Evolutionary conservation across 2,329 filamentous ascomycete genomes (phyloP).

Genomic region (Botrytis medusae): DNA sequence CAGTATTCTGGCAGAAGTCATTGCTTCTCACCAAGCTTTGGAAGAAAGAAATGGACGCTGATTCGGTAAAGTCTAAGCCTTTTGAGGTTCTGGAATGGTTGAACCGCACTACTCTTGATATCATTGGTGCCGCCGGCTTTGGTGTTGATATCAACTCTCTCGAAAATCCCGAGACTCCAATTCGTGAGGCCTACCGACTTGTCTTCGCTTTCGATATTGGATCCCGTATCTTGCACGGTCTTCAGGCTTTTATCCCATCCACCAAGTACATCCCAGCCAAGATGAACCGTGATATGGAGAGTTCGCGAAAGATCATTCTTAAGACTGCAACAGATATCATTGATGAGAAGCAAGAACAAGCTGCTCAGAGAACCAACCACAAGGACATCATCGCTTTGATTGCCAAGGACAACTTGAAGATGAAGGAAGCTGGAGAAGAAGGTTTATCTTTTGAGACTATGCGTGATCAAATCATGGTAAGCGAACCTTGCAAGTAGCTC

Average conservation of each 20-base stretch:
- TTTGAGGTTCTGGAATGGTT: constrained; percentile 51
- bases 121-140: constrained; percentile 70
- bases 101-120: constrained; percentile 68
- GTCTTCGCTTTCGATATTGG: constrained; percentile 47
- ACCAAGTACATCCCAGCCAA: constrained; percentile 58
- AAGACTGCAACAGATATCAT: constrained; percentile 56
- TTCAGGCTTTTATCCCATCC: constrained; percentile 45
- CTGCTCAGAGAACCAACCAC: constrained; percentile 50
- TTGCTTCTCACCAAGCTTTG: constrained; percentile 48
- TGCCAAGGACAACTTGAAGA: constrained; percentile 45
- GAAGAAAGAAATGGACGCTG: constrained; percentile 52
- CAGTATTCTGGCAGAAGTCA: constrained; percentile 49
- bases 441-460: constrained; percentile 74
- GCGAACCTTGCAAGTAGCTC: neutral
- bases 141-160: constrained; percentile 70
- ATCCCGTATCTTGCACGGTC: constrained; percentile 53
- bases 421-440: constrained; percentile 65
- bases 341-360: constrained; percentile 63
- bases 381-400: constrained; percentile 70
- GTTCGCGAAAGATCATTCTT: constrained; percentile 65
- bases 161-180: constrained; percentile 55
- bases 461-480: constrained; percentile 20
- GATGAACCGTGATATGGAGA: constrained; percentile 63
- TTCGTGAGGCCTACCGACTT: constrained; percentile 56
- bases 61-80: constrained; percentile 27